Evolutionary conservation across 495 filamentous ascomycete genomes (phyloP), one percentile per base, ranked within the genome.

Genomic region (Halenospora varia): DNA sequence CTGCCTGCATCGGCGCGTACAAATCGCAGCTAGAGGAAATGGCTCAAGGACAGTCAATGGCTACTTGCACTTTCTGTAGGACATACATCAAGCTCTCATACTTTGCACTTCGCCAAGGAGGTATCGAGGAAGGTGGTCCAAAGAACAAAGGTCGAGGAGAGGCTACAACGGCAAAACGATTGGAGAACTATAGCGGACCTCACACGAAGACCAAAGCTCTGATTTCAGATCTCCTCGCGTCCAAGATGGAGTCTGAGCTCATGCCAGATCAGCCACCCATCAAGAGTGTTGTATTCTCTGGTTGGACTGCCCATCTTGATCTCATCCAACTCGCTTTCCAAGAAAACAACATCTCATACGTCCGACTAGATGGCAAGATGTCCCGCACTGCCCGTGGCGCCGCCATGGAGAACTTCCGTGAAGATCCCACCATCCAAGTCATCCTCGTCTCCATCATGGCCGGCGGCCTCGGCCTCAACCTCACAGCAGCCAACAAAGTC

Each of bases 281-380:
- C 70, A 96, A 95, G 67, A 89, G 87, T 44, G 93, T 98, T 13
- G 82, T 98, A 18, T 97, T 97, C 68, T 96, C 92, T 1, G 83
- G 82, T 25, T 98, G 94, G 93, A 97, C 93, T 0, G 85, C 88
- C 1, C 91, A 97, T 68, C 82, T 98, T 26, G 93, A 98, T 66
- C 81, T 98, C 13, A 95, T 98, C 62, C 84, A 96, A 66, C 82
- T 90, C 49, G 93, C 94, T 1, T 75, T 98, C 13, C 77, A 85
- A 47, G 78, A 84, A 46, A 78, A 80, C 29, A 75, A 76, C 8
- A 82, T 96, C 66, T 73, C 67, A 2, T 95, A 81, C 66, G 82
- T 80, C n/a, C 89, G 93, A 10, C 81, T 98, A 2, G 94, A 97
- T 66, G 94, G 94, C 13, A 88, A 82, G 49, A 95, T 97, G 89